Evolutionary conservation across 2,329 filamentous ascomycete species (phyloP).

Genomic region (Colletotrichum tofieldiae): DNA sequence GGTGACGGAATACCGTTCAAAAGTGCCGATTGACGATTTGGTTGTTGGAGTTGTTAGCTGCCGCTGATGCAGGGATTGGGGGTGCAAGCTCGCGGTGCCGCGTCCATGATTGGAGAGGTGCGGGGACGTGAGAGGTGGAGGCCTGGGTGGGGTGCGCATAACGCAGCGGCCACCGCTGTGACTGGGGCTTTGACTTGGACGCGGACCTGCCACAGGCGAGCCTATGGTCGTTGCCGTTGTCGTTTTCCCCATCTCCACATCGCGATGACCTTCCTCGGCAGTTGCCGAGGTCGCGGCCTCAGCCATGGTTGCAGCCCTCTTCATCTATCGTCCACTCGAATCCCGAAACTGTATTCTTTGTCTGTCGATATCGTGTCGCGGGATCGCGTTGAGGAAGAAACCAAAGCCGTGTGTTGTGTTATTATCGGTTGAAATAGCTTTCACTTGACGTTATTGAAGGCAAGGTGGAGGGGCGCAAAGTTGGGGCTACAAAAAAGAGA

Average conservation of each 20-base stretch:
- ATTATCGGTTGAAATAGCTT: not conserved
- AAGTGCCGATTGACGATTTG: slow-evolving; percentile 19
- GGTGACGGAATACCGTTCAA: slow-evolving; percentile 24
- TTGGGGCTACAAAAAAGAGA: not conserved
- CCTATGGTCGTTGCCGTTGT: not conserved
- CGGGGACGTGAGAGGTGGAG: not conserved
- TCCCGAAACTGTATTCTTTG: not conserved
- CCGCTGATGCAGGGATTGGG: slow-evolving; percentile 9
- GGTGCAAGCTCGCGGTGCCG: slow-evolving; percentile 19
- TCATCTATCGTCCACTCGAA: not conserved
- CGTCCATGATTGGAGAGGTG: slow-evolving; percentile 11
- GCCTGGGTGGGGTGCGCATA: slow-evolving; percentile 21
- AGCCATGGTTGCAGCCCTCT: not conserved
- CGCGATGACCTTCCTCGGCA: not conserved
- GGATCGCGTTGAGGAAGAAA: not conserved
- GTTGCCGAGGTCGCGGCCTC: slow-evolving; percentile 1
- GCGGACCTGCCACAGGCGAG: not conserved
- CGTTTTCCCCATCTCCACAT: not conserved
- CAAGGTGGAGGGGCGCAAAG: not conserved
- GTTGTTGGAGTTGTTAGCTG: slow-evolving; percentile 2
- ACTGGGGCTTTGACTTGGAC: not conserved
- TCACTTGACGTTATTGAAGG: not conserved
- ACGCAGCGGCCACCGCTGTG: not conserved
- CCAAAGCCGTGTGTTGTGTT: too few relatives aligned
- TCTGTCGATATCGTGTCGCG: too few relatives aligned